Base-by-base conservation (phyloP, 2,329 filamentous ascomycete genomes). In the Paecilomyces variotii region DNA sequence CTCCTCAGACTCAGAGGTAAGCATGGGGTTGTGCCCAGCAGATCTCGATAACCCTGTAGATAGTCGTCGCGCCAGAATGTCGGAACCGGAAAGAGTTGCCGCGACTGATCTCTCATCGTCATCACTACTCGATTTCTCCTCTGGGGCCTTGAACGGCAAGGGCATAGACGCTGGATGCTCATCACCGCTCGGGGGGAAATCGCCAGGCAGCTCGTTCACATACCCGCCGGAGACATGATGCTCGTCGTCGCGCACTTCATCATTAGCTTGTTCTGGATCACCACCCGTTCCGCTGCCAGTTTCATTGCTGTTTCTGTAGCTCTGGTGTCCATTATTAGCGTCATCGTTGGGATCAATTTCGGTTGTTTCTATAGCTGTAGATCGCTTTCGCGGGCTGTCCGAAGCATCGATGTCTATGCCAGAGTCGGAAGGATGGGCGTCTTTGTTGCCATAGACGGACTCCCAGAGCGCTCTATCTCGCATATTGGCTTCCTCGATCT, bases 401-500 rank as follows among this genome's bases (percentile, higher is more conserved):
- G 24, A 25, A 56, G 14, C 50, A 5, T 56, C 35, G 9, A 25
- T 27, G 30, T 77, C 81, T 30, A 81, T 72, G 10, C 80, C 82
- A 0, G 82, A 87, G 32, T 82, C 80, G 25, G 74, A 26, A 19
- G 24, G 50, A 12, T 28, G 74, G 1, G 19, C 7, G 3, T 52
- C 25, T 26, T 28, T 84, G 62, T 88, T 80, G 0, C 88, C 89
- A 64, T 96, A 94, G 1, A 83, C 78, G 4, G 83, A 82, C 70
- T 97, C 92, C 92, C 92, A 97, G 61, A 85, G 69, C 27, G 69
- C 68, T 39, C 77, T 71, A 49, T 81, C 79, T 32, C 69, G 68
- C 35, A 74, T 69, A 52, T 77, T 79, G 34, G 73, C 72, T 56
- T 78, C 73, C 62, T 80, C 76, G 2, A 81, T 61, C 57, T 84